phyloP scores from a whole-genome alignment of 1,139 yeast genomes.

The Pichiaceae sp. region DNA sequence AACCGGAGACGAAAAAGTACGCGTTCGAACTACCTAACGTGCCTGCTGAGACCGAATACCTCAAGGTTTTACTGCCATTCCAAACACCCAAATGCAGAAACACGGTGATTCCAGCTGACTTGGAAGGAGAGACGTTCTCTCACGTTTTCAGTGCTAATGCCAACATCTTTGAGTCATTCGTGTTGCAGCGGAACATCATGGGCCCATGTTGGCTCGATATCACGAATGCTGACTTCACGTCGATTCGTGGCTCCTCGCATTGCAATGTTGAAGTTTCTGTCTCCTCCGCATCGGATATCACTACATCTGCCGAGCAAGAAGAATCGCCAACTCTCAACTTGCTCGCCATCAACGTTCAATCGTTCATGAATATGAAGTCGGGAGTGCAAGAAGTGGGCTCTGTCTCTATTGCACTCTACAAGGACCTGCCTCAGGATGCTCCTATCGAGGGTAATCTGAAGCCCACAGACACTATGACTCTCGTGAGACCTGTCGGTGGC shows the following conservation, averaged over 20 bases:
- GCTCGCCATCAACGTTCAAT: conserved; percentile 72
- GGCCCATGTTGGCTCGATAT: conserved; percentile 97
- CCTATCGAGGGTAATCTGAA: conserved; percentile 48
- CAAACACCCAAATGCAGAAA: conserved; percentile 46
- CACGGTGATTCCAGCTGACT: conserved; percentile 47
- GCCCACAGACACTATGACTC: conserved; percentile 55
- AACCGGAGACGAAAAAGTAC: conserved; percentile 68
- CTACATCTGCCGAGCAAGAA: conserved; percentile 37
- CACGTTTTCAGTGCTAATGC: conserved; percentile 77
- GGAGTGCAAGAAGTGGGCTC: conserved; percentile 85
- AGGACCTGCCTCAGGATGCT: conserved; percentile 61
- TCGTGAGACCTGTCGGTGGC: conserved; percentile 66
- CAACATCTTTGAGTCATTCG: conserved; percentile 77
- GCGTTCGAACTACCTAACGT: conserved; percentile 81
- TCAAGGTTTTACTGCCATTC: conserved; percentile 71
- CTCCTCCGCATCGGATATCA: conserved; percentile 38
- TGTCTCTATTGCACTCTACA: conserved; percentile 65
- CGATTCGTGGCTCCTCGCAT: conserved; percentile 65
- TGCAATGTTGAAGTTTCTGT: conserved; percentile 70
- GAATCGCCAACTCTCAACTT: conserved; percentile 58
- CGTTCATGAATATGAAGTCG: conserved; percentile 60
- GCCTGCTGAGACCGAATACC: conserved; percentile 74
- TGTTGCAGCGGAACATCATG: conserved; percentile 75
- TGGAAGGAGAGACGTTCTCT: conserved; percentile 69
- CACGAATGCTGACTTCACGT: conserved; percentile 49